Percentiles rank a stretch among this genome's conserved stretches.
Evolutionary conservation across 1,284 basidiomycete genomes (phyloP).

Genomic region (Cryptococcus sp.): DNA sequence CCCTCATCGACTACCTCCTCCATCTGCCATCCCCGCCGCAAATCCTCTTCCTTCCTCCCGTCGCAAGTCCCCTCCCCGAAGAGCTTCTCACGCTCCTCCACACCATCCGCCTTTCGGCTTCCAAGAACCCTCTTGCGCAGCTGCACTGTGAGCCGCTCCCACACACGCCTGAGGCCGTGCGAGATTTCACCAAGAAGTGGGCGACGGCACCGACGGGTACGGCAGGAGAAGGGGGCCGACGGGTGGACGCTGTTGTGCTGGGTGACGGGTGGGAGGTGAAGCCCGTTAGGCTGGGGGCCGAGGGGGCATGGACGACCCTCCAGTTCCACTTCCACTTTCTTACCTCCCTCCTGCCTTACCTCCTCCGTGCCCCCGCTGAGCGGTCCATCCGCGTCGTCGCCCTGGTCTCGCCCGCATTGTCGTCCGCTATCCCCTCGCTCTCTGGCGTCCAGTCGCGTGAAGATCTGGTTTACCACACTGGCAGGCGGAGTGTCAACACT

Average conservation of each 20-base stretch:
- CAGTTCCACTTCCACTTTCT: slow-evolving; percentile 62
- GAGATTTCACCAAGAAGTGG: slow-evolving; percentile 46
- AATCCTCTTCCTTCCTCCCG: slow-evolving; percentile 47
- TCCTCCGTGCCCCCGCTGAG: slow-evolving; percentile 73
- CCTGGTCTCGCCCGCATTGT: slow-evolving; percentile 78
- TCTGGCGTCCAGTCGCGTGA: slow-evolving; percentile 23
- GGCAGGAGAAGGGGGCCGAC: slow-evolving; percentile 41
- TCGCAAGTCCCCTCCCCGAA: slow-evolving; percentile 41
- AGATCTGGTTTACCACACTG: slow-evolving; percentile 23
- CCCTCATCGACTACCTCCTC: slow-evolving; percentile 42
- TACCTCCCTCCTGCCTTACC: slow-evolving; percentile 69
- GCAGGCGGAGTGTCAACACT: slow-evolving; percentile 30
- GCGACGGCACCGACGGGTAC: slow-evolving; percentile 31
- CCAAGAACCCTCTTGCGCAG: slow-evolving; percentile 34
- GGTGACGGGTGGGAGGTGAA: slow-evolving; percentile 44
- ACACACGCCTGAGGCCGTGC: slow-evolving; percentile 31
- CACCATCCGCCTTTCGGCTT: slow-evolving; percentile 37
- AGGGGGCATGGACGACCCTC: slow-evolving; percentile 35
- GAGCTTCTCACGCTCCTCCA: slow-evolving; percentile 45
- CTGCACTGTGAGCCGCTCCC: slow-evolving; percentile 48
- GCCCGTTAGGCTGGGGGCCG: neutral
- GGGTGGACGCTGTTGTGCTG: slow-evolving; percentile 48
- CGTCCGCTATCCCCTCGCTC: slow-evolving; percentile 62
- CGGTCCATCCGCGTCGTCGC: slow-evolving; percentile 77
- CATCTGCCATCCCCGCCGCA: slow-evolving; percentile 48